Conservation (phyloP, 2,329 filamentous ascomycete genomes). For the Claviceps purpurea region DNA sequence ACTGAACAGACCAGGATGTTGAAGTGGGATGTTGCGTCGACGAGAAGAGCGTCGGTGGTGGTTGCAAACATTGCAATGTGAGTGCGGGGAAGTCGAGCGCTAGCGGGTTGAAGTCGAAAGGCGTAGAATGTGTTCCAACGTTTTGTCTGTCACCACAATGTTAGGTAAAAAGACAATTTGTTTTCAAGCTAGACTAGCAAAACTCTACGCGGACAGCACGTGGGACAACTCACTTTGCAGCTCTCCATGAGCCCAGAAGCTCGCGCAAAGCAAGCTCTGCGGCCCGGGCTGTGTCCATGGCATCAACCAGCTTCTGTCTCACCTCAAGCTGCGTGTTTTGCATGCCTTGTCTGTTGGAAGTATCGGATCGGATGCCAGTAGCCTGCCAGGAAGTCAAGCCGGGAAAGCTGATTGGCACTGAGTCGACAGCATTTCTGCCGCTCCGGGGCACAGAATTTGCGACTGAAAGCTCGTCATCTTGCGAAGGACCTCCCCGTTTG, state of each 20-base stretch:
- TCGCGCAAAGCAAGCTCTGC: constrained; percentile 77
- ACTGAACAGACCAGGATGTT: constrained; percentile 68
- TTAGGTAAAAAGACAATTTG: constrained; percentile 5
- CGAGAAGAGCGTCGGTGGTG: constrained; percentile 72
- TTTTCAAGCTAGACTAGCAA: neutral
- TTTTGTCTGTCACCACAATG: constrained; percentile 29
- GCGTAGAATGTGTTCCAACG: constrained; percentile 39
- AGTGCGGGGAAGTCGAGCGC: constrained; percentile 76
- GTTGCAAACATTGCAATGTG: constrained; percentile 65
- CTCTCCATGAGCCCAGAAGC: constrained; percentile 65
- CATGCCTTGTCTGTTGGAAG: constrained; percentile 35
- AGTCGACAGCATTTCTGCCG: constrained; percentile 28
- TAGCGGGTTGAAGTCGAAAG: constrained; percentile 73
- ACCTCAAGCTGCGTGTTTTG: constrained; percentile 51
- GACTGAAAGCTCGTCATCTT: constrained; percentile 24
- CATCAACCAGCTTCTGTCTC: constrained; percentile 51
- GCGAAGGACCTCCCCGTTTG: constrained; percentile 25
- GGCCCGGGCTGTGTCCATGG: constrained; percentile 66
- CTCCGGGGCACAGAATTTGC: constrained; percentile 29
- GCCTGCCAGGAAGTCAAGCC: constrained; percentile 57
- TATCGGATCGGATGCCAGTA: constrained; percentile 47
- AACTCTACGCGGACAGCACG: neutral
- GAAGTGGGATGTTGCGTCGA: constrained; percentile 64
- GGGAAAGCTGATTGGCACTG: constrained; percentile 39
- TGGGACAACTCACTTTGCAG: constrained; percentile 57